Conservation (phyloP, 192 early-diverging fungal genomes). For the Helicostylum pulchrum region DNA sequence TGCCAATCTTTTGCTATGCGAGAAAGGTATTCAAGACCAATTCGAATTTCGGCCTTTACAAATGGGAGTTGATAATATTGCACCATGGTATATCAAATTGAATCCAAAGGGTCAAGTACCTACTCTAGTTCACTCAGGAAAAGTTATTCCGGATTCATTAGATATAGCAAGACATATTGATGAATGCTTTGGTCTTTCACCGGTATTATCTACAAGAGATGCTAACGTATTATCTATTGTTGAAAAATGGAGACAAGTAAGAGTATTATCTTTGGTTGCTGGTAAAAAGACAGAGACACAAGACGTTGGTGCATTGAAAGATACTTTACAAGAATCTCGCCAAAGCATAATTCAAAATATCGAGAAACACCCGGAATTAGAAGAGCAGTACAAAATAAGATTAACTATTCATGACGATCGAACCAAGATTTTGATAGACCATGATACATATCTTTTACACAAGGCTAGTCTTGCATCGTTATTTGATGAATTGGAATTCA, state of each 20-base stretch:
- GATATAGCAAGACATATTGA: neutral
- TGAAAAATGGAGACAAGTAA: constrained; percentile 5
- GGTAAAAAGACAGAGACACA: neutral
- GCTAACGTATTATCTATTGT: neutral
- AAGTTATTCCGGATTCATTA: neutral
- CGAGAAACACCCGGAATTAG: neutral
- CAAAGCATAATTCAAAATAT: neutral
- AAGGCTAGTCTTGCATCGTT: neutral
- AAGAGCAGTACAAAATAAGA: neutral
- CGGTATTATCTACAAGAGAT: neutral
- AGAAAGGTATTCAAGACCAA: constrained; percentile 1
- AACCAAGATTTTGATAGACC: neutral
- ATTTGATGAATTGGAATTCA: neutral
- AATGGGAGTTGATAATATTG: constrained; percentile 10
- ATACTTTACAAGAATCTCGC: neutral
- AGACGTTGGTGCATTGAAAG: neutral
- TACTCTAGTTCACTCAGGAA: constrained; percentile 1
- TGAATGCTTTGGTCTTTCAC: neutral
- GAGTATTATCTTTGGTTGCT: neutral
- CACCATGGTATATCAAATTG: constrained; percentile 18
- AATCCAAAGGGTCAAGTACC: constrained; percentile 23
- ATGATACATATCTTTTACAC: neutral
- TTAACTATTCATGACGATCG: constrained; percentile 3
- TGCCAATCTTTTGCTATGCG: neutral
- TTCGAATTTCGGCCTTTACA: neutral